Evolutionary conservation across 805 yeast species (phyloP), one percentile per base, ranked within the genome.

Genomic region (Pichia pseudocactophila): DNA sequence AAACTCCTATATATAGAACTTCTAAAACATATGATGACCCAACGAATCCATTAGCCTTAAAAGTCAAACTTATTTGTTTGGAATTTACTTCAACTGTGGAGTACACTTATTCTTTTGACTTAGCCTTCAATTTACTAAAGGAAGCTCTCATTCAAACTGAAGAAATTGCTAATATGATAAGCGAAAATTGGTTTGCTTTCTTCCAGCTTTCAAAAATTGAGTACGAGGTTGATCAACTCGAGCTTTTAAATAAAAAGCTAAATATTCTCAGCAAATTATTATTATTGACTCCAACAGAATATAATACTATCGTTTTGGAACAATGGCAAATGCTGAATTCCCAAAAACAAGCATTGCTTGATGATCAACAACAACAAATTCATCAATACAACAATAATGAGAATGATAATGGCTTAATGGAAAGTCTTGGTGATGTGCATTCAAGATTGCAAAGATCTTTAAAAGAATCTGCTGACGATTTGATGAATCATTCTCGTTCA

Each of bases 41-140:
- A 12, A 19, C 41, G 3, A 43, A 47, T 37, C 17, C 47, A 18
- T 60, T 68, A 31, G 56, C 61, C 15, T 54, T 54, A 1, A 50
- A 54, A 9, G 28, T 59, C 13, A 46, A 52, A 36, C 37, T 62
- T 2, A 67, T 74, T 33, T 80, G 85, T 51, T 75, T 86, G 18
- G 86, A 83, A 50, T 69, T 80, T 36, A 76, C 94, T 0, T 64
- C 83, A 22, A 76, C 80, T 37, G 63, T 67, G 45, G 81, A 84
- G 56, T 83, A 84, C 50, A 56, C 58, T 2, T 76, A 66, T 48
- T 88, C 94, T 0, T 70, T 67, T 47, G 59, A 61, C 3, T 62
- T 66, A 35, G 56, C 74, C 1, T 50, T 51, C n/a, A 64, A 59
- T 17, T 56, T 75, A 32, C 52, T 75, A 9, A 62, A 65, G 16